Evolutionary conservation across 2,329 filamentous ascomycete species (phyloP).

Genomic region (Pseudogymnoascus sp.): DNA sequence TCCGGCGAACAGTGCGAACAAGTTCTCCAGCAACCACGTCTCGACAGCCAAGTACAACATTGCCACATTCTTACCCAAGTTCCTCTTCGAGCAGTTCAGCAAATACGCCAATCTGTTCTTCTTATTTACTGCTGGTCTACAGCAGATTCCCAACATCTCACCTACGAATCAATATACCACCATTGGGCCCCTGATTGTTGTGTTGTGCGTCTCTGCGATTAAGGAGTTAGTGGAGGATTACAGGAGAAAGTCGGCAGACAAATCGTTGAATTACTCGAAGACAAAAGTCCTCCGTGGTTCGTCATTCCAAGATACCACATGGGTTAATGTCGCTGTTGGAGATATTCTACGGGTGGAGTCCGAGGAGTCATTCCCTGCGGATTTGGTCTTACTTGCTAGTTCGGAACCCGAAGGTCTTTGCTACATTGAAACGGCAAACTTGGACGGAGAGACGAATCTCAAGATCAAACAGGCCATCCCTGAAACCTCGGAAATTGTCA

Average conservation of each 20-base stretch:
- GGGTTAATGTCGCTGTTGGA: slow-evolving; percentile 88
- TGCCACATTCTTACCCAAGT: slow-evolving; percentile 90
- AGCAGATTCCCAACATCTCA: slow-evolving; percentile 91
- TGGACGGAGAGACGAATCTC: slow-evolving; percentile 95
- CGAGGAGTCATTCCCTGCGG: slow-evolving; percentile 89
- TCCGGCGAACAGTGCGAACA: slow-evolving; percentile 79
- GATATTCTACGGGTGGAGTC: slow-evolving; percentile 91
- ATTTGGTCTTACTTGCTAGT: slow-evolving; percentile 84
- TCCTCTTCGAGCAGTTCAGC: slow-evolving; percentile 95
- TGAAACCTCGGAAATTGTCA: slow-evolving; percentile 83
- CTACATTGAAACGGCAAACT: slow-evolving; percentile 96
- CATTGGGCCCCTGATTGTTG: slow-evolving; percentile 84
- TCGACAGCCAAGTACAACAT: slow-evolving; percentile 97
- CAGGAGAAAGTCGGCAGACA: slow-evolving; percentile 80
- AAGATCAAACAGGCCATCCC: slow-evolving; percentile 98
- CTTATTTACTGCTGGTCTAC: slow-evolving; percentile 88
- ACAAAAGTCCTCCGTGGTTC: slow-evolving; percentile 77
- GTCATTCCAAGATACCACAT: slow-evolving; percentile 77
- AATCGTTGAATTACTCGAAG: slow-evolving; percentile 78
- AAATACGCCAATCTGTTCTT: slow-evolving; percentile 99
- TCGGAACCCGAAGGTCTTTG: slow-evolving; percentile 96
- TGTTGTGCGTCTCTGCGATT: slow-evolving; percentile 86
- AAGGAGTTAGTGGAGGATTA: slow-evolving; percentile 95
- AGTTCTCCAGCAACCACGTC: slow-evolving; percentile 93
- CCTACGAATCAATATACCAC: slow-evolving; percentile 95